Evolutionary conservation across 2,329 filamentous ascomycete species (phyloP), one percentile per base, ranked within the genome.

Genomic region (Fusarium lateritium): DNA sequence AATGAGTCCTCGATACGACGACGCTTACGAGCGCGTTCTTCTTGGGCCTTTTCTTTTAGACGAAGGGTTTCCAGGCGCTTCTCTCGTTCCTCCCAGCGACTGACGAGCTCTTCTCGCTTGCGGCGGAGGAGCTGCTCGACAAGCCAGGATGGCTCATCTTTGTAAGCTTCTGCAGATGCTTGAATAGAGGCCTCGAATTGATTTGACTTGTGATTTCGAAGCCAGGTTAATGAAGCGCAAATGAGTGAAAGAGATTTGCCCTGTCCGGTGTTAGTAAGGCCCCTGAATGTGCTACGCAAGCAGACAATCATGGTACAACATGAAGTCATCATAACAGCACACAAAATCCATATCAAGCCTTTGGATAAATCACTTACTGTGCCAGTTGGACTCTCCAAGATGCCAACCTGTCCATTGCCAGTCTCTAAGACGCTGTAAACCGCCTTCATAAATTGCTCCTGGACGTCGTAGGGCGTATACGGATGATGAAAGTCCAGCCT

Each of bases 201-300:
- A 71, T 74, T 83, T 77, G 79, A 89, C 77, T 97, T 95, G 80
- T 94, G 88, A 58, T 93, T 88, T 47, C 94, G 90, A n/a, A 98
- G 84, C 94, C 94, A 98, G 4, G 94, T 97, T 74, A 98, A 79
- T 7, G 94, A 91, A 40, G 91, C 92, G 76, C 94, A 98, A 67
- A 98, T 96, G 28, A 98, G 84, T 69, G 94, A 97, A 44, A 98
- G 81, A 2, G 94, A 97, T 85, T 98, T 98, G 44, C 94, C 94
- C 85, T 92, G 67, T 24, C 38, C n/a, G 5, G 34, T 51, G 43
- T 73, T 40, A 70, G 57, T n/a, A 7, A 40, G 26, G 17, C 10
- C 14, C 14, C 39, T 13, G 10, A 14, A 17, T 10, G n/a, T 22
- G 14, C 22, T 26, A 28, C 11, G 13, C 28, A 31, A 8, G 14